Percentiles rank a stretch among this genome's conserved stretches.
Evolutionary conservation across 495 filamentous ascomycete species (phyloP).

Genomic region (Darksidea phi): DNA sequence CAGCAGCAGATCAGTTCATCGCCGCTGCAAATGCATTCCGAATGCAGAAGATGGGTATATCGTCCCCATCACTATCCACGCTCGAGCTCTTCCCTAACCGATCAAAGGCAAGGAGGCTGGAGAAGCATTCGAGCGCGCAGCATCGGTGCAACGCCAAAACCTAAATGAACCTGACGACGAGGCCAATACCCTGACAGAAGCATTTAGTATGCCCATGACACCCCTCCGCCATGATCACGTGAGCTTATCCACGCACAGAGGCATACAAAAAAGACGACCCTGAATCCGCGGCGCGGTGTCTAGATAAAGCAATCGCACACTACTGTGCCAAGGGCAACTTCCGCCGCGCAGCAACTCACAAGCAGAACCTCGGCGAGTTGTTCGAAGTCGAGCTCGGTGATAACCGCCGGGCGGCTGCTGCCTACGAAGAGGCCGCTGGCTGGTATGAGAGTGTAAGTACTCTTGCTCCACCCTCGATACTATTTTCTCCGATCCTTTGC

Average conservation of each 20-base stretch:
- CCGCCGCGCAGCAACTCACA: slow-evolving; percentile 79
- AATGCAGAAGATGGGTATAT: slow-evolving; percentile 65
- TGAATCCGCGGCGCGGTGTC: slow-evolving; percentile 28
- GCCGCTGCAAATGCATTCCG: slow-evolving; percentile 81
- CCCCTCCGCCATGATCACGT: background rate
- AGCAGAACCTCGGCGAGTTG: slow-evolving; percentile 80
- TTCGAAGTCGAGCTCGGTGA: slow-evolving; percentile 78
- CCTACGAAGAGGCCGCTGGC: slow-evolving; percentile 73
- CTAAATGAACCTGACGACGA: slow-evolving; percentile 34
- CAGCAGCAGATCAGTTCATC: slow-evolving; percentile 75
- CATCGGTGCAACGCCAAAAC: slow-evolving; percentile 30
- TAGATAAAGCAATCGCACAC: slow-evolving; percentile 35
- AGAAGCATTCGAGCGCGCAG: slow-evolving; percentile 31
- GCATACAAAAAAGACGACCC: slow-evolving; percentile 30
- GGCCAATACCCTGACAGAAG: slow-evolving; percentile 29
- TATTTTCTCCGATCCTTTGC: background rate
- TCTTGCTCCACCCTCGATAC: background rate
- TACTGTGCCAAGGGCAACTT: slow-evolving; percentile 63
- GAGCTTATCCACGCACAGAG: slow-evolving; percentile 15
- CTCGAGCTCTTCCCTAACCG: background rate
- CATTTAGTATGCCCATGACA: slow-evolving; percentile 23
- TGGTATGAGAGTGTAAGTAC: slow-evolving; percentile 90
- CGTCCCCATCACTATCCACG: background rate
- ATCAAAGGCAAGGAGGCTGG: slow-evolving; percentile 35
- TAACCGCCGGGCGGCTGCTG: slow-evolving; percentile 69